phyloP scores from a whole-genome alignment of 2,329 filamentous ascomycete genomes.

The Trichophaea hybrida region DNA sequence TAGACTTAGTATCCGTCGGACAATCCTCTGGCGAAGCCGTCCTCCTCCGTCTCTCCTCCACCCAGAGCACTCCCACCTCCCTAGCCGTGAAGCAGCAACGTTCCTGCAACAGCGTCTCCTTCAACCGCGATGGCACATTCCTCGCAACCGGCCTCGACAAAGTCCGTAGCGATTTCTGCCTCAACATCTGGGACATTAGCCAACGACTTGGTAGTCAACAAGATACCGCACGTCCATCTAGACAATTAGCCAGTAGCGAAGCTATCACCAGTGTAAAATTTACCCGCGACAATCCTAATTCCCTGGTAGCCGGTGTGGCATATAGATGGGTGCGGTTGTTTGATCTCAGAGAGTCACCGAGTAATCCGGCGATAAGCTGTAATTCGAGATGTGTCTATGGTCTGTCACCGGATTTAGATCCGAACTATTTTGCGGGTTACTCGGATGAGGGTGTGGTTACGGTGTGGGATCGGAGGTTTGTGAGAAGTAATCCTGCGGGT shows the following conservation, averaged over 20 bases:
- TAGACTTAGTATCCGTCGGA: constrained; percentile 58
- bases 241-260: constrained; percentile 46
- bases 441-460: constrained; percentile 33
- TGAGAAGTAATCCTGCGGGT: constrained; percentile 10
- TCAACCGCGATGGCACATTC: constrained; percentile 52
- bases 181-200: constrained; percentile 71
- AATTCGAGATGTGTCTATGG: constrained; percentile 40
- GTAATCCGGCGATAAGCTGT: constrained; percentile 34
- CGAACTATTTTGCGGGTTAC: constrained; percentile 73
- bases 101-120: constrained; percentile 67
- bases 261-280: constrained; percentile 74
- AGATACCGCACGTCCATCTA: constrained; percentile 33
- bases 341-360: constrained; percentile 44
- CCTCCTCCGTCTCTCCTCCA: constrained; percentile 56
- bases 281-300: constrained; percentile 62
- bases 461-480: constrained; percentile 26
- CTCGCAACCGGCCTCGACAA: constrained; percentile 67
- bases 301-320: constrained; percentile 60
- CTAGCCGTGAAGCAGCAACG: constrained; percentile 61
- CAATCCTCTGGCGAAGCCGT: constrained; percentile 62
- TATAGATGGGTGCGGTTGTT: constrained; percentile 61
- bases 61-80: constrained; percentile 46
- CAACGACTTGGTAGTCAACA: constrained; percentile 32
- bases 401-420: constrained; percentile 61
- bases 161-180: constrained; percentile 65